Base-by-base conservation (phyloP, 73 alveolate genomes). In the Paramecium biaurelia region DNA sequence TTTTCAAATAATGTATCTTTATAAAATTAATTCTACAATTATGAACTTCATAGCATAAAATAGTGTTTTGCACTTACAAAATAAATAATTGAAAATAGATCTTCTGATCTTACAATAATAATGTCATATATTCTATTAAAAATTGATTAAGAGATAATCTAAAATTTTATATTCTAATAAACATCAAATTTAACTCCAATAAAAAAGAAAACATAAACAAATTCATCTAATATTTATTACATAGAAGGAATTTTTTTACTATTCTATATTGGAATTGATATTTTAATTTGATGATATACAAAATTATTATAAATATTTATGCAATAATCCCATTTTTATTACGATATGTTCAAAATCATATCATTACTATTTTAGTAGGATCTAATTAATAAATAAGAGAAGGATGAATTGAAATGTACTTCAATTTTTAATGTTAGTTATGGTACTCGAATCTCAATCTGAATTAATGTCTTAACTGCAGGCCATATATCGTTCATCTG, bases 311-410 rank as follows among this genome's bases (percentile, higher is more conserved):
- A 58, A 63, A 30, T 30, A 63, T 63, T 2, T 63, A 63, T 63
- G 84, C 47, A 63, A 63, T 63, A 63, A 63, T 63, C 84, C 41
- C 84, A 63, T 63, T 63, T 63, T 63, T 63, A 63, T 63, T 63
- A 63, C 84, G 84, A 63, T 63, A 63, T 63, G 84, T 63, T 63
- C 84, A 63, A 63, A 26, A 63, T 63, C 84, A 63, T 63, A 63
- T 63, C 84, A 26, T 32, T 63, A 63, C 84, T 63, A 30, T 63
- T 63, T 63, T 32, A 63, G 28, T 63, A 63, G 84, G 84, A 63
- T 30, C 45, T 63, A 11, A 63, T 63, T 32, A 63, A 26, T 14
- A 30, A 63, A 32, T 63, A 63, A 63, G 84, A 63, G 84, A 63
- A 63, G 84, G 84, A 63, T 63, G 84, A 63, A 32, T 32, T 63